Conservation (phyloP, 176 grass and related monocot species). For the Carex parvula region DNA sequence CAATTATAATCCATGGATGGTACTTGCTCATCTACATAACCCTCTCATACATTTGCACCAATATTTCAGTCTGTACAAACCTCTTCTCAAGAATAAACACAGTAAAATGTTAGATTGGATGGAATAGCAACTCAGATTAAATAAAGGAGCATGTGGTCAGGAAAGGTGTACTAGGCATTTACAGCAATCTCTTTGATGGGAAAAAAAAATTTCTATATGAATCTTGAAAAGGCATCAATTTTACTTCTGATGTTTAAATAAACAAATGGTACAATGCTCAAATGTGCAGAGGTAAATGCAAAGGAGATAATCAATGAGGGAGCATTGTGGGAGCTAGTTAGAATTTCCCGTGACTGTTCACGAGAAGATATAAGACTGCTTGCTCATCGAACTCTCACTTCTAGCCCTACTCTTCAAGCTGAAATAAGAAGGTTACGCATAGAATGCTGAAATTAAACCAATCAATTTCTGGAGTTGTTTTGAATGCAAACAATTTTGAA, state of each 20-base stretch:
- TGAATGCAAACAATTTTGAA: constrained; percentile 16
- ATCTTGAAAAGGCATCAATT: constrained; percentile 2
- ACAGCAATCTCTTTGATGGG: background rate
- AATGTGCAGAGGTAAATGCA: constrained; percentile 72
- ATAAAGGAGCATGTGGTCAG: background rate
- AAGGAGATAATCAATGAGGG: constrained; percentile 80
- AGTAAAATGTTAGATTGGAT: background rate
- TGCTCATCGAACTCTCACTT: constrained; percentile 72
- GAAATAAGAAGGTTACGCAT: constrained; percentile 83
- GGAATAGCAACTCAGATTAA: background rate
- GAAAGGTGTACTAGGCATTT: background rate
- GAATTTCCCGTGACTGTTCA: constrained; percentile 88
- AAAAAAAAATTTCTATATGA: background rate
- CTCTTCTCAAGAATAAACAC: background rate
- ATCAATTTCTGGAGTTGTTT: background rate
- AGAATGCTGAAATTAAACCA: constrained; percentile 50
- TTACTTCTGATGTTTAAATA: background rate
- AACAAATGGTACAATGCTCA: background rate
- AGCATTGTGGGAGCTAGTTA: constrained; percentile 94
- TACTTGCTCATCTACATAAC: background rate
- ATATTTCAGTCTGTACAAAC: background rate
- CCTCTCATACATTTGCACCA: constrained; percentile 2
- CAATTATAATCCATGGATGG: background rate
- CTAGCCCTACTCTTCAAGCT: constrained; percentile 73
- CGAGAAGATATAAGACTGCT: constrained; percentile 91